phyloP scores from a whole-genome alignment of 352 stramenopile genomes.

The Globisporangium radiosum region DNA sequence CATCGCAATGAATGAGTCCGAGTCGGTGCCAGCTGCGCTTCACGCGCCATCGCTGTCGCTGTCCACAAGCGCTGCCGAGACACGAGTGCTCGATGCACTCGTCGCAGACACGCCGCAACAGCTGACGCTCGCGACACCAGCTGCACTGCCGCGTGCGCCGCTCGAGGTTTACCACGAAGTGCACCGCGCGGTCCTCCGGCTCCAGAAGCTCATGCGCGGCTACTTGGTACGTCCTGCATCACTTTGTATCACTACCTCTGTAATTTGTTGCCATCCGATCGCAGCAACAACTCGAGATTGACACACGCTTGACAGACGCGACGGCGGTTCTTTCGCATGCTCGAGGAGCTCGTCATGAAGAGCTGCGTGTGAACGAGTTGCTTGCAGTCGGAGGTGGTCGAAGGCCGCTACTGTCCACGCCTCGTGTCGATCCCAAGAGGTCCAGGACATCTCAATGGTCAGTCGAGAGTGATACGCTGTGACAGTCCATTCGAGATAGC shows the following conservation, averaged over 20 bases:
- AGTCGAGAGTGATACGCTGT: no score
- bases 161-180: constrained; percentile 16
- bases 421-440: no score
- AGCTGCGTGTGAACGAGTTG: background rate
- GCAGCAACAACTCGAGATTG: background rate
- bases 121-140: no score
- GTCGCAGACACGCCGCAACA: background rate
- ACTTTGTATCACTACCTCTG: no score
- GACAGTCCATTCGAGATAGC: no score
- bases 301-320: constrained; percentile 19
- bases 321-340: constrained; percentile 29
- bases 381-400: no score
- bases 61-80: background rate
- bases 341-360: constrained; percentile 27
- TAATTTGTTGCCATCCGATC: background rate
- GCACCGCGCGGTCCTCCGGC: constrained; percentile 10
- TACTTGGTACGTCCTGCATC: constrained; percentile 17
- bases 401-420: no score
- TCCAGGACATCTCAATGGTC: no score
- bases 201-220: constrained; percentile 19
- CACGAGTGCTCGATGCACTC: background rate
- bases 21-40: background rate
- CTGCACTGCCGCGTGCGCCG: background rate
- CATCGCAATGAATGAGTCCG: constrained; percentile 6
- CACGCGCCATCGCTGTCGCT: background rate